Evolutionary conservation across 2,329 filamentous ascomycete species (phyloP), one percentile per base, ranked within the genome.

Genomic region (Fusarium tjaetaba): DNA sequence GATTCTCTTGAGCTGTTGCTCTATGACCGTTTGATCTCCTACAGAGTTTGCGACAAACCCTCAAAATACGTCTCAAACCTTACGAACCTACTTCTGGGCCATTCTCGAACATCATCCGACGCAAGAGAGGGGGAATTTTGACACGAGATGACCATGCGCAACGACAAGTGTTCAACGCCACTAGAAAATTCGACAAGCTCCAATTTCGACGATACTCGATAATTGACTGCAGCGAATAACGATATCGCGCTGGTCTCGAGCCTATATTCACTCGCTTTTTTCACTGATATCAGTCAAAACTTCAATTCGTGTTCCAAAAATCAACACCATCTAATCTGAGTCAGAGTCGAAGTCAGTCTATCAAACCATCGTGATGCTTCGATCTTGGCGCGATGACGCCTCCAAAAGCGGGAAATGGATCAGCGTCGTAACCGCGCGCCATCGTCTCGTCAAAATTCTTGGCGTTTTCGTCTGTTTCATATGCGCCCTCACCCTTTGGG

Each of bases 401-500:
- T 42, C 32, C 14, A 57, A 57, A 51, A 61, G 62, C 20, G 42
- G 48, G 22, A 46, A 49, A 34, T 73, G 62, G 43, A 36, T 61
- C 26, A 30, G 38, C 7, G 22, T 56, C 15, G 32, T 70, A 18
- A 57, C 67, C 10, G 28, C 70, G 13, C 70, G 70, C 36, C 70
- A 73, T 24, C 68, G 45, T 15, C 48, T 62, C 10, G 26, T 76
- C 22, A 75, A 65, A 48, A 34, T 55, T 10, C 46, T 73, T 7
- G 63, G 32, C 18, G 26, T 72, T 16, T 55, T 76, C 39, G 26
- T 76, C 24, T 18, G 45, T n/a, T 70, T 73, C 28, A 65, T 71
- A 5, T 75, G 61, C 20, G 30, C 65, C 2, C 41, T 76, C 22
- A 74, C 74, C 1, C 38, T 76, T 2, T 77, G 72, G 72, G 63